Evolutionary conservation across 495 filamentous ascomycete species (phyloP).

Genomic region (Daldinia vernicosa): DNA sequence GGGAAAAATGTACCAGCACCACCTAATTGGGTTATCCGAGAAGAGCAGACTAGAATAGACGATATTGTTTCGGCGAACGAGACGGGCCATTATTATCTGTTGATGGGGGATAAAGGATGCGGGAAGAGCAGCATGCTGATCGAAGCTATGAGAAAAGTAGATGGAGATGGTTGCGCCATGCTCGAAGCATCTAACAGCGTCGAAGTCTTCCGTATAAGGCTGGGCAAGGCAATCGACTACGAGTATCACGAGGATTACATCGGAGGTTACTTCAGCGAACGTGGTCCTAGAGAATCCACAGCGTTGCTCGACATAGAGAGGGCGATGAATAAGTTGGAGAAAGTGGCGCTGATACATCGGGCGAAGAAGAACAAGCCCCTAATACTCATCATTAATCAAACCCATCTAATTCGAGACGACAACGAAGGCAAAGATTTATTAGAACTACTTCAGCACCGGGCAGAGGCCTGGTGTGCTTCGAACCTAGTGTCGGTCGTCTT

Average conservation of each 20-base stretch:
- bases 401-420: slow-evolving; percentile 89
- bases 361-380: slow-evolving; percentile 69
- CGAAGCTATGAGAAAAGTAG: slow-evolving; percentile 89
- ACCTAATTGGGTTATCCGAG: slow-evolving; percentile 76
- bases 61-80: slow-evolving; percentile 74
- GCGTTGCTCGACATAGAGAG: slow-evolving; percentile 93
- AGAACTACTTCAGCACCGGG: slow-evolving; percentile 93
- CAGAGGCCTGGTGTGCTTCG: slow-evolving; percentile 92
- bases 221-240: slow-evolving; percentile 93
- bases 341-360: slow-evolving; percentile 81
- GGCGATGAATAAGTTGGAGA: slow-evolving; percentile 96
- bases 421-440: slow-evolving; percentile 90
- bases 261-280: slow-evolving; percentile 91
- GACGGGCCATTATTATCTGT: slow-evolving; percentile 84
- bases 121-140: slow-evolving; percentile 96
- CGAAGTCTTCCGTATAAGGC: slow-evolving; percentile 90
- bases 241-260: slow-evolving; percentile 94
- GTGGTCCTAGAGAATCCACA: slow-evolving; percentile 89
- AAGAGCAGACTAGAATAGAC: slow-evolving; percentile 83
- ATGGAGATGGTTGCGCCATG: slow-evolving; percentile 88
- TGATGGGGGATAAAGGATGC: slow-evolving; percentile 97
- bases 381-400: slow-evolving; percentile 88
- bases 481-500: slow-evolving; percentile 90
- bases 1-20: slow-evolving; percentile 61
- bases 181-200: slow-evolving; percentile 95